Percentiles rank a stretch among this genome's conserved stretches.
These are phyloP conservation scores for Hibiscus trionum DNA, from an alignment of 345 rosid genomes.

Conservation along the genomic window DNA sequence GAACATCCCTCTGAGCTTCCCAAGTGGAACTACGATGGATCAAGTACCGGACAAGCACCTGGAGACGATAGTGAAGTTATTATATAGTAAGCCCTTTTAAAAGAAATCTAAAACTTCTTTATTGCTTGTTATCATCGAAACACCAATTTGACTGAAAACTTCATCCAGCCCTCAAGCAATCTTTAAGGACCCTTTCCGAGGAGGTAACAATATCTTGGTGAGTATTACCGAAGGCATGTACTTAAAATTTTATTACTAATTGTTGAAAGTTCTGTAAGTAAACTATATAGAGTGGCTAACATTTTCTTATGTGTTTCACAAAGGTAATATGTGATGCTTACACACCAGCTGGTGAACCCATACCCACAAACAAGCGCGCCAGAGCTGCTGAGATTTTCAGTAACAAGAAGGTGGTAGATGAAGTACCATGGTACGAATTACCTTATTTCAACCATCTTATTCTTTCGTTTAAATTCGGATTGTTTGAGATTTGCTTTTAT, in stretches of 20 bases:
- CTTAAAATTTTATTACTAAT: background rate
- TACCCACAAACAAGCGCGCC: conserved; percentile 92
- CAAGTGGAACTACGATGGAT: conserved; percentile 97
- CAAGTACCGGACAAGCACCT: conserved; percentile 52
- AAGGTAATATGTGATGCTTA: conserved; percentile 86
- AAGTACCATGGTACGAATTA: conserved; percentile 67
- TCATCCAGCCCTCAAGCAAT: conserved; percentile 83
- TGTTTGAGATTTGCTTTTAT: background rate
- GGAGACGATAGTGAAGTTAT: conserved; percentile 99
- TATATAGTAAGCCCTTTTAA: conserved; percentile 58
- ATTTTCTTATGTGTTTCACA: conserved; percentile 6
- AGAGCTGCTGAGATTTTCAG: conserved; percentile 79
- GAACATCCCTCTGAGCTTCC: conserved; percentile 92
- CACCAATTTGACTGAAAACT: conserved; percentile 10
- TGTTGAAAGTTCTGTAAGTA: background rate
- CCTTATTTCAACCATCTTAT: background rate
- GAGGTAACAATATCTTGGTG: conserved; percentile 94
- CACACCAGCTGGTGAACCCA: conserved; percentile 91
- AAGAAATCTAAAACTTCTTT: background rate
- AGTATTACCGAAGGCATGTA: conserved; percentile 15
- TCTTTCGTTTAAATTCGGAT: background rate
- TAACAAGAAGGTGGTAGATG: conserved; percentile 51
- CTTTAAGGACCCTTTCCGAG: conserved; percentile 91
- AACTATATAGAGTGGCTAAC: background rate
- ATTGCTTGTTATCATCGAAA: conserved; percentile 4